Conservation (phyloP, 768 basidiomycete genomes). For the Saitozyma sp. region DNA sequence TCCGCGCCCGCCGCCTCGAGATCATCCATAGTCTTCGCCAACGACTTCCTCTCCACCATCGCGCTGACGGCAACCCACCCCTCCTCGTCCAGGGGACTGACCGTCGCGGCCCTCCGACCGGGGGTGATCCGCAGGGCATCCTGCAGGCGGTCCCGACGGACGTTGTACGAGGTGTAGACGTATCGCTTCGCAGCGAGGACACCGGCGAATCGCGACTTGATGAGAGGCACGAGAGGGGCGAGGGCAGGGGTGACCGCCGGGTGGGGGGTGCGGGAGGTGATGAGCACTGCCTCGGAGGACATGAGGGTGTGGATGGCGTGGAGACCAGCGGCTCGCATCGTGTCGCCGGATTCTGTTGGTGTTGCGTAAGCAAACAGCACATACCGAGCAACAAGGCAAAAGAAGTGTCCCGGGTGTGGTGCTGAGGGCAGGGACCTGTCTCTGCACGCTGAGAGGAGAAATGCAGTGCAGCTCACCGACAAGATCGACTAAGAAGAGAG, state of each 20-base stretch:
- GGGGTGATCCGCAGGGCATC: conserved; percentile 75
- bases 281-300: conserved; percentile 84
- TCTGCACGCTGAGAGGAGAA: conserved; percentile 2
- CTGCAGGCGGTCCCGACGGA: conserved; percentile 65
- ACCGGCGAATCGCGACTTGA: conserved; percentile 85
- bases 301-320: conserved; percentile 89
- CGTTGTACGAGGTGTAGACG: conserved; percentile 89
- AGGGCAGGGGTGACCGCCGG: conserved; percentile 58
- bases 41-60: conserved; percentile 82
- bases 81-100: conserved; percentile 72
- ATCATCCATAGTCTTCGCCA: conserved; percentile 85
- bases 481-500: conserved; percentile 70
- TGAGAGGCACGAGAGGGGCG: conserved; percentile 68
- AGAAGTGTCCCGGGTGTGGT: neutral
- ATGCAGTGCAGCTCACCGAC: conserved; percentile 64
- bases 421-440: too few relatives aligned
- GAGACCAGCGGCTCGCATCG: conserved; percentile 96
- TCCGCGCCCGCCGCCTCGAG: conserved; percentile 79
- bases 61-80: conserved; percentile 88
- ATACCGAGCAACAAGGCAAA: neutral
- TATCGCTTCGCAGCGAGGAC: conserved; percentile 79
- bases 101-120: conserved; percentile 82
- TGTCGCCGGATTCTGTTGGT: conserved; percentile 86
- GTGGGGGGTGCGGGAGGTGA: conserved; percentile 61
- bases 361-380: conserved; percentile 4